These are phyloP conservation scores for Boletus sp. DNA, from an alignment of 768 basidiomycete species.

Conservation along the genomic window DNA sequence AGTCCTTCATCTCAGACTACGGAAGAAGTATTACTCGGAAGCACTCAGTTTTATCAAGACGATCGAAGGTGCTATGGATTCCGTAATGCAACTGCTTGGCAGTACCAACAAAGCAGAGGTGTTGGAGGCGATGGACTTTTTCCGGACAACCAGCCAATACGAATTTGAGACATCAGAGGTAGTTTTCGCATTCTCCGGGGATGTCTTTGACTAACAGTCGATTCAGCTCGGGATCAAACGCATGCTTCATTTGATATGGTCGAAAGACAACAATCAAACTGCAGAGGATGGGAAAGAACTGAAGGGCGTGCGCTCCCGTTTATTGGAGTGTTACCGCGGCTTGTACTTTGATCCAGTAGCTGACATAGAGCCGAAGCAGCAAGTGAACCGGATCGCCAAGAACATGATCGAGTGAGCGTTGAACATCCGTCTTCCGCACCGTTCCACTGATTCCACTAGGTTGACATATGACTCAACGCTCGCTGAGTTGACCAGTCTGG, in stretches of 20 bases:
- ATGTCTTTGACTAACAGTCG: background rate
- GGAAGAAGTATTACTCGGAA: slow-evolving; percentile 85
- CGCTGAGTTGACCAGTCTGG: slow-evolving; percentile 92
- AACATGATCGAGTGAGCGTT: slow-evolving; percentile 89
- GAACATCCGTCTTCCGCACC: background rate
- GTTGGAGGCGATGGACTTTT: slow-evolving; percentile 86
- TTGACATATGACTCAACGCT: slow-evolving; percentile 89
- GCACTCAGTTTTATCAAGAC: slow-evolving; percentile 78
- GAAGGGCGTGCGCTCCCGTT: slow-evolving; percentile 82
- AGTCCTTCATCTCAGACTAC: slow-evolving; percentile 62
- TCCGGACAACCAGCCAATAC: slow-evolving; percentile 78
- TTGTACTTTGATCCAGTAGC: slow-evolving; percentile 86
- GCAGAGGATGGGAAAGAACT: slow-evolving; percentile 76
- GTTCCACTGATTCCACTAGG: slow-evolving; percentile 40
- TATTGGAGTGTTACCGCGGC: slow-evolving; percentile 84
- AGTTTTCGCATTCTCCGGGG: slow-evolving; percentile 4
- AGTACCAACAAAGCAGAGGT: slow-evolving; percentile 85
- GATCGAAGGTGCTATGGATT: slow-evolving; percentile 66
- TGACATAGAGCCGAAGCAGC: slow-evolving; percentile 75
- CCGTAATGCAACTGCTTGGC: slow-evolving; percentile 74
- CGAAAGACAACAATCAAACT: slow-evolving; percentile 85
- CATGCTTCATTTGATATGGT: slow-evolving; percentile 97
- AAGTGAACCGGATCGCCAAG: slow-evolving; percentile 90
- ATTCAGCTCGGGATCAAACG: slow-evolving; percentile 82
- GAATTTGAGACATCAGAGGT: slow-evolving; percentile 78